Base-by-base conservation (phyloP, 441 rosid genomes). In the Geranium incanum region DNA sequence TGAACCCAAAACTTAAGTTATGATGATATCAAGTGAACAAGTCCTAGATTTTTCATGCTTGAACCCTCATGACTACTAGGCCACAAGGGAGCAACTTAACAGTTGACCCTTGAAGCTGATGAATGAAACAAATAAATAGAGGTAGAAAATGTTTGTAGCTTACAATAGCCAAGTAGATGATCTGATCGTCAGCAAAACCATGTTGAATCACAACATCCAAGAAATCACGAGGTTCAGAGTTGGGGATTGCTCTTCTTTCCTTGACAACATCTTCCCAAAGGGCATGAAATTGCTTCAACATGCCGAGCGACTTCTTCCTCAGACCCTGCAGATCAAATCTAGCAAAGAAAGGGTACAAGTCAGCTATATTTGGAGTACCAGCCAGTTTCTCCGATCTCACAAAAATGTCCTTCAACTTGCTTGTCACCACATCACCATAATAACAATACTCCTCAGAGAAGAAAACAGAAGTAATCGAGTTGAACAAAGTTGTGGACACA, bases 171-270 rank as follows among this genome's bases (percentile, higher is more conserved):
- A 80, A 36, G 55, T 72, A 79, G 68, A 71, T 76, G 71, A 82
- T 82, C 36, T 60, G 71, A 7, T 80, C 73, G 23, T 83, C 71
- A 6, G 74, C 60, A n/a, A 78, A 77, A 59, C 83, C 80, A 33
- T 59, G 43, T 3, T 70, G 69, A 33, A 83, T 69, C 37, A 83
- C 71, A 11, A 77, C 66, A 52, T 80, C 84, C 69, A 81, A 69
- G 72, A 78, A 78, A 72, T 78, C 81, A 6, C 77, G 15, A 70
- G 37, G 21, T 75, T 43, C 50, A 21, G 21, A 21, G 21, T 6
- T 43, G 50, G 11, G 50, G 0, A 12, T 43, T 6, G 7, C 50
- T 43, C 50, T 43, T 43, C 50, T 43, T 43, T 43, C 2, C 50
- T 43, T 2, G 50, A 43, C 11, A 9, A 43, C 11, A 8, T 43